These are phyloP conservation scores for Alternaria dauci DNA, from an alignment of 2,329 filamentous ascomycete species.

Conservation along the genomic window DNA sequence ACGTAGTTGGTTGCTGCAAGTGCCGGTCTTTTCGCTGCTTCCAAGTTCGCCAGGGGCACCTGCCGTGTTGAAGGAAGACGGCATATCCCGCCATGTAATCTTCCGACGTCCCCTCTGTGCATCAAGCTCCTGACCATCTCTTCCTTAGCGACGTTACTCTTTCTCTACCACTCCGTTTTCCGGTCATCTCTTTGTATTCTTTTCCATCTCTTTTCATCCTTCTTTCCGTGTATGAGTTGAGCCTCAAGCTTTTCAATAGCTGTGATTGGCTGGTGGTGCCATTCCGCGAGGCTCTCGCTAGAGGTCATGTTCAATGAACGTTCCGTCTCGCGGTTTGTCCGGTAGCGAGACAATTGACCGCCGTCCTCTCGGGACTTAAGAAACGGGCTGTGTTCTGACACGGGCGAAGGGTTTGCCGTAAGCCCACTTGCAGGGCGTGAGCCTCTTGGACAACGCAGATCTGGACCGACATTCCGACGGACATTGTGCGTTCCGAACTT, in stretches of 20 bases:
- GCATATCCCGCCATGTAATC: background rate
- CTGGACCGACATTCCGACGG: background rate
- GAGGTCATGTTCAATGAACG: background rate
- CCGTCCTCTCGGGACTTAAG: background rate
- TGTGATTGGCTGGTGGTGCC: background rate
- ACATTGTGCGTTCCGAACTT: background rate
- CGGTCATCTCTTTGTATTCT: background rate
- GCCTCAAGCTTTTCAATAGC: background rate
- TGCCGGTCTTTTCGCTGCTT: background rate
- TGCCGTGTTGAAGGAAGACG: constrained; percentile 1
- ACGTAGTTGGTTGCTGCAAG: background rate
- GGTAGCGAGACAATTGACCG: background rate
- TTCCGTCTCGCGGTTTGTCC: background rate
- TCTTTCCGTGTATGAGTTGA: background rate
- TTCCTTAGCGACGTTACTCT: background rate
- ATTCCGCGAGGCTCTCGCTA: background rate
- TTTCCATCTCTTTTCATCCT: background rate
- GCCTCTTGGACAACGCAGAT: background rate
- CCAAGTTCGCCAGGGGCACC: background rate
- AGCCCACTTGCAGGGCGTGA: background rate
- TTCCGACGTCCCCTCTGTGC: background rate
- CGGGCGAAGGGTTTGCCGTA: background rate
- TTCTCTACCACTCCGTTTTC: background rate
- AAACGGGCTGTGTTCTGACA: background rate
- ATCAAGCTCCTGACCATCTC: background rate